phyloP scores from a whole-genome alignment of 768 basidiomycete species.

The Clavulina sp. region DNA sequence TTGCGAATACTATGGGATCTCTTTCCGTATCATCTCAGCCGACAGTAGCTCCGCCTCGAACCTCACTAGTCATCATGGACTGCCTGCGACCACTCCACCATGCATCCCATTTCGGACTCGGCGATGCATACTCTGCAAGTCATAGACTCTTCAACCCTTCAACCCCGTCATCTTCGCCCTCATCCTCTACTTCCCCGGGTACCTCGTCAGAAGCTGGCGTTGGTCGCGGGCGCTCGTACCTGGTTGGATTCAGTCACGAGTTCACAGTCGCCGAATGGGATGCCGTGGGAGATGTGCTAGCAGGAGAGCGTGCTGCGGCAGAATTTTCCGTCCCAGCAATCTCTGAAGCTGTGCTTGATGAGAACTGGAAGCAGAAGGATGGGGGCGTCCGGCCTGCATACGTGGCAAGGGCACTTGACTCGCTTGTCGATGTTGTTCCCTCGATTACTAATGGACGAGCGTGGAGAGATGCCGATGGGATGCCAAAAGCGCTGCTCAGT shows the following conservation, averaged over 20 bases:
- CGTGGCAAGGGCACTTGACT: background rate
- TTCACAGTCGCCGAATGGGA: slow-evolving; percentile 62
- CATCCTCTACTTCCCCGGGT: too few species aligned
- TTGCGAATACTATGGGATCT: background rate
- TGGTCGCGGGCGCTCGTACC: slow-evolving; percentile 45
- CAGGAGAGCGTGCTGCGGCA: slow-evolving; percentile 14
- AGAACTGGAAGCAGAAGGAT: background rate
- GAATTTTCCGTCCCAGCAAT: slow-evolving; percentile 11
- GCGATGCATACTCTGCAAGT: slow-evolving; percentile 37
- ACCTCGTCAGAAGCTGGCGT: too few species aligned
- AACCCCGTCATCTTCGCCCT: too few species aligned
- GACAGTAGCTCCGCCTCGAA: background rate
- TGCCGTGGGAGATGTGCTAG: slow-evolving; percentile 37
- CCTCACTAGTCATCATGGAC: slow-evolving; percentile 53
- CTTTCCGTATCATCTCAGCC: background rate
- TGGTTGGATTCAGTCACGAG: slow-evolving; percentile 63
- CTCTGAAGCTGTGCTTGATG: background rate
- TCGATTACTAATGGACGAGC: too few species aligned
- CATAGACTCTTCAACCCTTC: too few species aligned
- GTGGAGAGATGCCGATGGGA: slow-evolving; percentile 12
- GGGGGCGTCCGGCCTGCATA: background rate
- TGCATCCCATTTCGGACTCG: slow-evolving; percentile 67
- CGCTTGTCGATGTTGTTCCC: too few species aligned
- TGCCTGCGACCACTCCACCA: slow-evolving; percentile 49
- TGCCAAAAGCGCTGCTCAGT: slow-evolving; percentile 22